Percentiles rank a stretch among this genome's conserved stretches.
Evolutionary conservation across 2,329 filamentous ascomycete genomes (phyloP).

Genomic region (Cercospora sp.): DNA sequence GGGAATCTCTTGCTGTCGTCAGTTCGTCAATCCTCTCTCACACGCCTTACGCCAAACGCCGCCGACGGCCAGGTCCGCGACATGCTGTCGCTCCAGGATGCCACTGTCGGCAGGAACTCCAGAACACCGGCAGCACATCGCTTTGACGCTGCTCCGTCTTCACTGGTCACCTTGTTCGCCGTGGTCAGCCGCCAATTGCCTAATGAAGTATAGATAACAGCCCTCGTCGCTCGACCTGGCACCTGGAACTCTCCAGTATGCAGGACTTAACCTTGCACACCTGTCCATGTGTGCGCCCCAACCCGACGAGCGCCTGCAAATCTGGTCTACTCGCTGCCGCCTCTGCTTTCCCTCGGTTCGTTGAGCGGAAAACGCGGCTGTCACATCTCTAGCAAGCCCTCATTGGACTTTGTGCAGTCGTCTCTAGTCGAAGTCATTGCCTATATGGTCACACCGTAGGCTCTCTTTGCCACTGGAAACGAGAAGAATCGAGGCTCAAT

Average conservation of each 20-base stretch:
- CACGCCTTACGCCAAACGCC: not conserved
- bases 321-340: not conserved
- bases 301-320: not conserved
- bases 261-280: not conserved
- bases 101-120: not conserved
- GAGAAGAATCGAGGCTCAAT: not conserved
- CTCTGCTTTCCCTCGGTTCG: not conserved
- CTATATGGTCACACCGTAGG: not conserved
- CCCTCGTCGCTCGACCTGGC: not conserved
- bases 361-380: not conserved
- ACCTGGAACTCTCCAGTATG: not conserved
- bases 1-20: not conserved
- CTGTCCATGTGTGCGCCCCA: not conserved
- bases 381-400: not conserved
- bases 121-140: not conserved
- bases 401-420: not conserved
- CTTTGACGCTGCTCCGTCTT: not conserved
- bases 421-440: not conserved
- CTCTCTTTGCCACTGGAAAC: not conserved
- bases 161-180: not conserved
- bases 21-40: not conserved
- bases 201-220: not conserved
- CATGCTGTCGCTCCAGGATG: not conserved
- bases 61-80: not conserved
- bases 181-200: not conserved